Conservation (phyloP, 805 yeast species). For the Nakazawaea molendinolei region DNA sequence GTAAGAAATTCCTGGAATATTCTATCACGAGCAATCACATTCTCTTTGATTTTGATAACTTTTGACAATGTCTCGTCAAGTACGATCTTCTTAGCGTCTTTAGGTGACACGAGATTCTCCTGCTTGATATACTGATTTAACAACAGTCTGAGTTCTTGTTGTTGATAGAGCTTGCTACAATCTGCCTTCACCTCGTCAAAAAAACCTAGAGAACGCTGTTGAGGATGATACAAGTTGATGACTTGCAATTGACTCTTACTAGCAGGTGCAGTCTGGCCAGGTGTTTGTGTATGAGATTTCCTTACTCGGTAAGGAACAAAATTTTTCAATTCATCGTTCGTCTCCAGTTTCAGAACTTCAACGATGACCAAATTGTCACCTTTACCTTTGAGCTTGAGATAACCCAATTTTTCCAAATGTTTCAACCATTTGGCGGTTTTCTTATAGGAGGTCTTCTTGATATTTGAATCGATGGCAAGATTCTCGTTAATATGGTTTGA, state of each 20-base stretch:
- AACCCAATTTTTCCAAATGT: conserved; percentile 73
- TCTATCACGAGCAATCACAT: conserved; percentile 33
- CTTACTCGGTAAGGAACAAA: conserved; percentile 60
- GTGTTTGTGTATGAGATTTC: conserved; percentile 9
- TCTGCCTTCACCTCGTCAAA: conserved; percentile 35
- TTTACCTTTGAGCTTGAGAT: conserved; percentile 71
- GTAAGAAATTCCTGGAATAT: conserved; percentile 35
- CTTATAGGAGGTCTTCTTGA: conserved; percentile 84
- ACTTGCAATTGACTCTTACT: conserved; percentile 21
- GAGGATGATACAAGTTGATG: conserved; percentile 51
- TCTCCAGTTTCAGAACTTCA: conserved; percentile 37
- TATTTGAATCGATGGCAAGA: conserved; percentile 64
- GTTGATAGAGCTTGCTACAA: conserved; percentile 38
- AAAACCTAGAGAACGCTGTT: conserved; percentile 37
- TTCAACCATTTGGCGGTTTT: conserved; percentile 81
- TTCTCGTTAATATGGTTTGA: conserved; percentile 62
- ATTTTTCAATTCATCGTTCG: conserved; percentile 41
- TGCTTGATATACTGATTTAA: conserved; percentile 50
- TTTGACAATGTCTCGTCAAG: conserved; percentile 49
- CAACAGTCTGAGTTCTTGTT: conserved; percentile 45
- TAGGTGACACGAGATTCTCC: conserved; percentile 42
- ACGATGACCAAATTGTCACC: conserved; percentile 70
- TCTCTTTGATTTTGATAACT: conserved; percentile 28
- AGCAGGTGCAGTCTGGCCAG: conserved; percentile 3
- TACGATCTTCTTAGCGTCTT: conserved; percentile 46